Conservation (phyloP, 2,329 filamentous ascomycete genomes). For the Neofusicoccum laricinum region DNA sequence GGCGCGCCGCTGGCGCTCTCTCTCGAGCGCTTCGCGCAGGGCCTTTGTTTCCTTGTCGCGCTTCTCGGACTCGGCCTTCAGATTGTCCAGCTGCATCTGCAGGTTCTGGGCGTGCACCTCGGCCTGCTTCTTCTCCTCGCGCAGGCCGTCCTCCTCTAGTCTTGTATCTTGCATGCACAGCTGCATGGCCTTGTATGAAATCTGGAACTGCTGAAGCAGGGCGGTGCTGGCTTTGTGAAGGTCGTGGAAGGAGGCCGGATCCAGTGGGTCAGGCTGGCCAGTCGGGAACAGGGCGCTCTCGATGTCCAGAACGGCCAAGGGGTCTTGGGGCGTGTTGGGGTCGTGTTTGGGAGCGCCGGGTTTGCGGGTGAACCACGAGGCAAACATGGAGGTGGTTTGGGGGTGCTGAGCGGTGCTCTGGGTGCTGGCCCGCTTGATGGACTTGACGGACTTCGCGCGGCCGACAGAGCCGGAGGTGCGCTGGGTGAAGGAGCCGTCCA, state of each 20-base stretch:
- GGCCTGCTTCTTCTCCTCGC: slow-evolving; percentile 61
- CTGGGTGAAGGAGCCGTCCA: background rate
- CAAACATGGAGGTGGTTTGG: slow-evolving; percentile 27
- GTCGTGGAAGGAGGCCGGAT: slow-evolving; percentile 55
- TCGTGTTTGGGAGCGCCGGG: slow-evolving; percentile 24
- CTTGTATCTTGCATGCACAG: slow-evolving; percentile 47
- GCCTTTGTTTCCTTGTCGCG: slow-evolving; percentile 54
- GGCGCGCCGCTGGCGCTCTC: slow-evolving; percentile 33
- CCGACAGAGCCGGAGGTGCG: background rate
- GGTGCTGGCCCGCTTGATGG: background rate
- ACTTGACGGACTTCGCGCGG: background rate
- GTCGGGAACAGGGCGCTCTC: slow-evolving; percentile 53
- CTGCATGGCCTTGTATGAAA: slow-evolving; percentile 50
- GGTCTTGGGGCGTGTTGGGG: slow-evolving; percentile 41
- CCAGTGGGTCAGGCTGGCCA: slow-evolving; percentile 46
- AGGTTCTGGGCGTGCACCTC: slow-evolving; percentile 56
- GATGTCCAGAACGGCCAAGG: slow-evolving; percentile 55
- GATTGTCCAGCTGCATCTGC: slow-evolving; percentile 60
- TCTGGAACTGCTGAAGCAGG: slow-evolving; percentile 55
- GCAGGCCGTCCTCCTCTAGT: slow-evolving; percentile 55
- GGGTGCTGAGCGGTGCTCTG: slow-evolving; percentile 19
- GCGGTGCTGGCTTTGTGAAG: slow-evolving; percentile 56
- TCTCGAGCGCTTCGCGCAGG: slow-evolving; percentile 33
- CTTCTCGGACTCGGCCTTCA: slow-evolving; percentile 51
- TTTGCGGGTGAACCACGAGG: slow-evolving; percentile 17